Base-by-base conservation (phyloP, 2,329 filamentous ascomycete species). In the Hypoxylon sp. region DNA sequence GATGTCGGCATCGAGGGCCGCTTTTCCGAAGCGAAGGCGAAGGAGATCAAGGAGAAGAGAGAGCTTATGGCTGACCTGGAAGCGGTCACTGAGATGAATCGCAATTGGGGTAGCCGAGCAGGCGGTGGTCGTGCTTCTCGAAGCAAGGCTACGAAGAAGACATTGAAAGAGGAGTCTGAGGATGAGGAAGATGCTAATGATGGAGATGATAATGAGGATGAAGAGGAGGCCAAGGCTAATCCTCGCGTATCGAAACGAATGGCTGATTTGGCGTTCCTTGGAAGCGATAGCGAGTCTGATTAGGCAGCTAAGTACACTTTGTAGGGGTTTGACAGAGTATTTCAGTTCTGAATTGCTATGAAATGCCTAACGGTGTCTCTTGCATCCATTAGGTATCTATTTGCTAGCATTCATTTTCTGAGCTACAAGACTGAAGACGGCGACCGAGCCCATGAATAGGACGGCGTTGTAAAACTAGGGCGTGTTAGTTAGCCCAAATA, bases 391-490 rank as follows among this genome's bases (percentile, higher is more conserved):
- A n/a, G n/a, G n/a, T 37, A 35, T 42, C 58, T 73, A 81, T 72
- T 70, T 80, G 6, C 71, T 76, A 27, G 85, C 86, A 70, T 90
- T 89, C 87, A 98, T 92, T 73, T 92, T 91, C 78, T 99, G 96
- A 30, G 95, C 96, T 68, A 96, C 90, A 67, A 99, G 84, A 79
- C 95, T 97, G 83, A 98, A 98, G 67, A 97, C 90, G 6, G 95
- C 94, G 25, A 99, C 92, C 0, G 96, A 98, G 25, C 95, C 96
- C 86, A 99, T 95, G 83, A 98, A 99, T 1, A 98, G 85, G 0
- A 98, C 94, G 0, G 97, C 89, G 77, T 99, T 98, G 82, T 99
- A 99, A 80, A 99, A 99, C 96, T 97, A 76, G 6, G n/a, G 6
- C 63, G 33, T 66, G 54, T 67, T 51, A 66, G 69, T 62, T 49